phyloP scores from a whole-genome alignment of 2,329 filamentous ascomycete genomes.

The Sordariomycetes sp. region DNA sequence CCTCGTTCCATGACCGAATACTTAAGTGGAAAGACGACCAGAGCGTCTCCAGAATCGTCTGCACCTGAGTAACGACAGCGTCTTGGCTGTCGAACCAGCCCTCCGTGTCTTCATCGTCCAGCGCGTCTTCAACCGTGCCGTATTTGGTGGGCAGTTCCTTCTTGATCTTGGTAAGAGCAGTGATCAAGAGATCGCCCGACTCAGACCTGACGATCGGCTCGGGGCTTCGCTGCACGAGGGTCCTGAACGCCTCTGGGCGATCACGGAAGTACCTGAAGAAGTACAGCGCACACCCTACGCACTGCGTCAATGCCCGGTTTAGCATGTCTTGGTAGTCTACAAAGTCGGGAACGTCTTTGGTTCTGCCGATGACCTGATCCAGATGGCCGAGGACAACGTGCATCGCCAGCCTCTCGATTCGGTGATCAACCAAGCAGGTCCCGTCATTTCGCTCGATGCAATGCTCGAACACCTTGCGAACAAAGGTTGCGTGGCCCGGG shows the following conservation, averaged over 20 bases:
- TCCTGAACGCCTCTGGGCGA: constrained; percentile 44
- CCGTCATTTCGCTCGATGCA: constrained; percentile 18
- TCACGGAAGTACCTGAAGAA: constrained; percentile 47
- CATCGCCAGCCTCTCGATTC: constrained; percentile 35
- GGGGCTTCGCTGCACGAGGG: constrained; percentile 49
- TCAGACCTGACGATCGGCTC: constrained; percentile 41
- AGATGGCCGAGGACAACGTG: constrained; percentile 49
- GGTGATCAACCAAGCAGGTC: constrained; percentile 27
- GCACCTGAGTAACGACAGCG: constrained; percentile 20
- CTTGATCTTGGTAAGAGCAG: constrained; percentile 39
- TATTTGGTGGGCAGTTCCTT: constrained; percentile 31
- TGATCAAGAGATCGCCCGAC: constrained; percentile 35
- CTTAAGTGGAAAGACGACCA: constrained; percentile 50
- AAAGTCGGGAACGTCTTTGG: constrained; percentile 55
- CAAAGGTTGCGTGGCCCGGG: constrained; percentile 53
- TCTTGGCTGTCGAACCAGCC: constrained; percentile 7
- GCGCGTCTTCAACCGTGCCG: constrained; percentile 15
- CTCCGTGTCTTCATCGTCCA: constrained; percentile 15
- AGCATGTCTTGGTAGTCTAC: constrained; percentile 36
- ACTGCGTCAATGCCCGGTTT: constrained; percentile 31
- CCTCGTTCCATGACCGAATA: constrained; percentile 61
- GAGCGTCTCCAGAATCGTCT: constrained; percentile 38
- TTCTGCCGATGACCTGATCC: constrained; percentile 61
- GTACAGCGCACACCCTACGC: constrained; percentile 40
- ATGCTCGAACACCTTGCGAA: constrained; percentile 46